Evolutionary conservation across 257 asterid genomes (phyloP).

Genomic region (Henckelia pumila): DNA sequence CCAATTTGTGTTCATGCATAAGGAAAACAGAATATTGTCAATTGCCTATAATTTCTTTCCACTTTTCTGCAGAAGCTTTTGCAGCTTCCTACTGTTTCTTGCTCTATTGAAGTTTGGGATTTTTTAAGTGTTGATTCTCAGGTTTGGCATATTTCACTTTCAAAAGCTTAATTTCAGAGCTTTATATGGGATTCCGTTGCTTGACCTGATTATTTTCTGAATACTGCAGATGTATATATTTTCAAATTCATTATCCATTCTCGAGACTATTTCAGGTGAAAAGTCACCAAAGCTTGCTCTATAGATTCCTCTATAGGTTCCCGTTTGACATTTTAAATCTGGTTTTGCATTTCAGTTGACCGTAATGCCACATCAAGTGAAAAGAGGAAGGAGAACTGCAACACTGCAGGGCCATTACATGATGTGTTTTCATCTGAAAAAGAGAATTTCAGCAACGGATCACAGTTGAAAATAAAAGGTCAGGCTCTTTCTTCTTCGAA

Average conservation of each 20-base stretch:
- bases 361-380: conserved; percentile 41
- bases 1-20: conserved; percentile 1
- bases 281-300: conserved; percentile 18
- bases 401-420: conserved; percentile 24
- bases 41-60: conserved; percentile 22
- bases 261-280: conserved; percentile 84
- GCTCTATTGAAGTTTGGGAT: conserved; percentile 97
- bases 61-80: conserved; percentile 68
- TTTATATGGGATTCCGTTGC: conserved; percentile 23
- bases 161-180: conserved; percentile 19
- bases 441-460: conserved; percentile 6
- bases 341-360: conserved; percentile 46
- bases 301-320: neutral
- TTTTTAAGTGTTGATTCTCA: conserved; percentile 98
- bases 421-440: neutral
- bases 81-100: conserved; percentile 82
- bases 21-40: conserved; percentile 9
- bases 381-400: conserved; percentile 49
- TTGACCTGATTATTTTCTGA: conserved; percentile 22
- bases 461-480: conserved; percentile 42
- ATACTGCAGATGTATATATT: conserved; percentile 80
- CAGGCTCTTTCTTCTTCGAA: conserved; percentile 48
- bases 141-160: conserved; percentile 44
- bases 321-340: conserved; percentile 24
- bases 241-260: conserved; percentile 76